Conservation (phyloP, 768 basidiomycete species). For the Serendipita sp. region DNA sequence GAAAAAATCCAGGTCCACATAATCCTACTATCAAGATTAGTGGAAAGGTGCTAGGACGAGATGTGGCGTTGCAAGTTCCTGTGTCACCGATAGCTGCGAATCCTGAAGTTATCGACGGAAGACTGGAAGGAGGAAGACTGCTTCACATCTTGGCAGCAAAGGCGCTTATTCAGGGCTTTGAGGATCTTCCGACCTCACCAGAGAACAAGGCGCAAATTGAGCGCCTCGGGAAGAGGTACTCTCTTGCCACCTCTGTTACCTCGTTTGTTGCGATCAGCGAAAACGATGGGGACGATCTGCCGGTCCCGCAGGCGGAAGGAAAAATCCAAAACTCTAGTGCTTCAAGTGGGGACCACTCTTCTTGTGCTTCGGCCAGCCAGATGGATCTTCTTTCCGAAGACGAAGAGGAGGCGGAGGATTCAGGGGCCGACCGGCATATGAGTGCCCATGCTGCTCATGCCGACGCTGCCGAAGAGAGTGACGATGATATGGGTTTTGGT, state of each 20-base stretch:
- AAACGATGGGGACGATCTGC: background rate
- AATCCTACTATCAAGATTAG: background rate
- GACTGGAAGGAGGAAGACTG: background rate
- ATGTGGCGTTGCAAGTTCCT: constrained; percentile 5
- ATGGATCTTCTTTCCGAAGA: background rate
- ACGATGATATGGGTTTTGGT: too few species aligned
- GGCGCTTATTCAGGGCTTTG: constrained; percentile 11
- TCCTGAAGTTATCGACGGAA: background rate
- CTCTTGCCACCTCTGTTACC: constrained; percentile 3
- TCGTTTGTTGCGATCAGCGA: constrained; percentile 6
- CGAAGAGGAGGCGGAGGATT: background rate
- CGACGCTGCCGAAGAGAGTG: too few species aligned
- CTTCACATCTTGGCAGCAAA: constrained; percentile 13
- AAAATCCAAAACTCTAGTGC: background rate
- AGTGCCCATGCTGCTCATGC: too few species aligned
- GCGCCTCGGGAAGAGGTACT: background rate
- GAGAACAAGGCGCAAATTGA: constrained; percentile 1
- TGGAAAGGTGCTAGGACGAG: constrained; percentile 6
- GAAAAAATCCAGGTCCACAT: constrained; percentile 1
- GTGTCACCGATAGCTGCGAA: background rate
- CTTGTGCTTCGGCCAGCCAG: background rate
- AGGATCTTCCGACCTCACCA: constrained; percentile 4
- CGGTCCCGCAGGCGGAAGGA: background rate
- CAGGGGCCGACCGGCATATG: background rate
- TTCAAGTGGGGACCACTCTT: background rate